phyloP scores from a whole-genome alignment of 768 basidiomycete genomes.

The Boletus rubroflammeus region DNA sequence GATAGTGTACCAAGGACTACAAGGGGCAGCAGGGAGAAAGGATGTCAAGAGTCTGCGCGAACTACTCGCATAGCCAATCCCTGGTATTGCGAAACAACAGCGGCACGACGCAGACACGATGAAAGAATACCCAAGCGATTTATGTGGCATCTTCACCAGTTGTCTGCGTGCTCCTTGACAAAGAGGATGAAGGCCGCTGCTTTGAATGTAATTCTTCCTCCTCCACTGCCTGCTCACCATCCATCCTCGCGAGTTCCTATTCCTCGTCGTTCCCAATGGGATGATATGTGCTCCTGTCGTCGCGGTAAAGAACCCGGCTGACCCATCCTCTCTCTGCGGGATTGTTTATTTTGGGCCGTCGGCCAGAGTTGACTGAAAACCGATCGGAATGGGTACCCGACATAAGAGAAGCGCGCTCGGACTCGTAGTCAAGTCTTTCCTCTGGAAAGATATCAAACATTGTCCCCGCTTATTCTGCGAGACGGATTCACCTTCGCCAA shows the following conservation, averaged over 20 bases:
- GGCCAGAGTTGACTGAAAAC: conserved; percentile 31
- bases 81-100: conserved; percentile 4
- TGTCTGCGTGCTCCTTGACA: conserved; percentile 8
- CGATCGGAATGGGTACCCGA: conserved; percentile 37
- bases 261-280: conserved; percentile 46
- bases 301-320: conserved; percentile 44
- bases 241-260: conserved; percentile 59
- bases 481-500: conserved; percentile 68
- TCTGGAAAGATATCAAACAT: conserved; percentile 34
- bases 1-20: conserved; percentile 16
- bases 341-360: conserved; percentile 22
- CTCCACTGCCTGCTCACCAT: conserved; percentile 28
- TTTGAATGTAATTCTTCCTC: conserved; percentile 21
- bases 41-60: conserved; percentile 1
- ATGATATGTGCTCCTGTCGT: conserved; percentile 42
- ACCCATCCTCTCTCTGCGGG: conserved; percentile 43
- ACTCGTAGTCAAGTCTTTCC: conserved; percentile 64
- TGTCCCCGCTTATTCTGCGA: conserved; percentile 11
- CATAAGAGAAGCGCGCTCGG: conserved; percentile 56
- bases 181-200: conserved; percentile 11
- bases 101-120: conserved; percentile 1
- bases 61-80: conserved; percentile 7
- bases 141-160: conserved; percentile 6
- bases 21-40: conserved; percentile 2
- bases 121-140: conserved; percentile 1